Conservation (phyloP, 495 filamentous ascomycete genomes). For the Cercophora sp. region DNA sequence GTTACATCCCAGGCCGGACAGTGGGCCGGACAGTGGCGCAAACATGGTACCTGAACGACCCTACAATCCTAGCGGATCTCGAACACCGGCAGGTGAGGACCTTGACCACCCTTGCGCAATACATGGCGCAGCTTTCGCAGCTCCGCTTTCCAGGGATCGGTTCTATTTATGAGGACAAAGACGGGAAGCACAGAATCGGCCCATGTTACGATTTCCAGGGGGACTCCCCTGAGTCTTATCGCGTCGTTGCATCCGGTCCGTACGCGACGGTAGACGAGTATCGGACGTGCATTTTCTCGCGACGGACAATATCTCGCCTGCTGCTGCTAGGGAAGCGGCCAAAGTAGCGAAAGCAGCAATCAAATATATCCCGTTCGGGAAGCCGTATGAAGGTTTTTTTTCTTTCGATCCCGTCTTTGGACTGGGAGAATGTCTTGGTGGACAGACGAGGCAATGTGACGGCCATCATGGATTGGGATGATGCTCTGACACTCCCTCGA, state of each 20-base stretch:
- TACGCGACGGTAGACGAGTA: neutral
- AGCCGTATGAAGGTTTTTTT: conserved; percentile 23
- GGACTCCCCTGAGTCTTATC: neutral
- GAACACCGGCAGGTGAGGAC: conserved; percentile 5
- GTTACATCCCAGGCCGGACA: conserved; percentile 14
- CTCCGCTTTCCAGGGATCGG: conserved; percentile 4
- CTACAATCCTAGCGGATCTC: neutral
- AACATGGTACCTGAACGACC: conserved; percentile 12
- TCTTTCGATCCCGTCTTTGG: conserved; percentile 35
- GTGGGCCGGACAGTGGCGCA: no score
- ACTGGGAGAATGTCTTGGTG: conserved; percentile 37
- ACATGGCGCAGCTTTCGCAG: conserved; percentile 4
- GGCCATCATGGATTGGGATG: conserved; percentile 46
- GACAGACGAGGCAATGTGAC: conserved; percentile 34
- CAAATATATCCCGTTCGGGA: neutral
- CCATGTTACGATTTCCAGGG: conserved; percentile 1
- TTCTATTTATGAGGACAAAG: neutral
- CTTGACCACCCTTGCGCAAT: neutral
- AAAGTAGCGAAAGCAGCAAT: neutral
- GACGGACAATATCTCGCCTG: neutral
- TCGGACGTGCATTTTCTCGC: neutral
- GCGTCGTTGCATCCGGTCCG: conserved; percentile 1
- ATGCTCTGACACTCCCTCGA: conserved; percentile 28
- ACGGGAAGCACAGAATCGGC: neutral
- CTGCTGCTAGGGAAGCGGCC: neutral